These are phyloP conservation scores for Scopulariopsis brevicaulis DNA, from an alignment of 2,329 filamentous ascomycete genomes.

Conservation along the genomic window DNA sequence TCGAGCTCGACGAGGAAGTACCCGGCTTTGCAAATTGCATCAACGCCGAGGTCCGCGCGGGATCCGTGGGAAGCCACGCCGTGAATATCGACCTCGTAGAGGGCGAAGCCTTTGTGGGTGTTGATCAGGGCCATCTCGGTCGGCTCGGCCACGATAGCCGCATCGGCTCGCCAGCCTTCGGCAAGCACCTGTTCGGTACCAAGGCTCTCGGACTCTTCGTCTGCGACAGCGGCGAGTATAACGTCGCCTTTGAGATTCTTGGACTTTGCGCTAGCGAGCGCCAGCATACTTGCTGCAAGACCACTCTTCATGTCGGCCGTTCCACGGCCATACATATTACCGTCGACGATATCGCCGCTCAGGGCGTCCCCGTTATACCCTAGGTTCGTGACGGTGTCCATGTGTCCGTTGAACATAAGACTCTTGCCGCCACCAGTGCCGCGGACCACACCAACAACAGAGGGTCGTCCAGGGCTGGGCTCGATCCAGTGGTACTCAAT, in stretches of 20 bases:
- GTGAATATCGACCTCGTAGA: constrained; percentile 28
- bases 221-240: constrained; percentile 39
- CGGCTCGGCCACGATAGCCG: constrained; percentile 35
- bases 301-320: constrained; percentile 40
- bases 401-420: constrained; percentile 41
- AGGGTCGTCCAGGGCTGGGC: constrained; percentile 31
- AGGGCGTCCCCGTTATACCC: constrained; percentile 34
- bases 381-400: constrained; percentile 36
- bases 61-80: constrained; percentile 31
- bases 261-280: constrained; percentile 24
- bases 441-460: constrained; percentile 32
- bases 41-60: constrained; percentile 27
- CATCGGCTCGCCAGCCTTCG: constrained; percentile 41
- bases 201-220: constrained; percentile 37
- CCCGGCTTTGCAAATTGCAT: constrained; percentile 36
- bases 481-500: constrained; percentile 39
- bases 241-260: constrained; percentile 32
- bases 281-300: constrained; percentile 31
- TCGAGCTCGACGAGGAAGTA: constrained; percentile 33
- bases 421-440: constrained; percentile 33
- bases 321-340: constrained; percentile 31
- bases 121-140: constrained; percentile 28
- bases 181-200: constrained; percentile 37
- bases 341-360: constrained; percentile 25
- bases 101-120: constrained; percentile 39